A percentile compares a stretch with the other conserved stretches of the same genome.
phyloP scores from a whole-genome alignment of 1,284 basidiomycete genomes.

The Tremellales sp. region DNA sequence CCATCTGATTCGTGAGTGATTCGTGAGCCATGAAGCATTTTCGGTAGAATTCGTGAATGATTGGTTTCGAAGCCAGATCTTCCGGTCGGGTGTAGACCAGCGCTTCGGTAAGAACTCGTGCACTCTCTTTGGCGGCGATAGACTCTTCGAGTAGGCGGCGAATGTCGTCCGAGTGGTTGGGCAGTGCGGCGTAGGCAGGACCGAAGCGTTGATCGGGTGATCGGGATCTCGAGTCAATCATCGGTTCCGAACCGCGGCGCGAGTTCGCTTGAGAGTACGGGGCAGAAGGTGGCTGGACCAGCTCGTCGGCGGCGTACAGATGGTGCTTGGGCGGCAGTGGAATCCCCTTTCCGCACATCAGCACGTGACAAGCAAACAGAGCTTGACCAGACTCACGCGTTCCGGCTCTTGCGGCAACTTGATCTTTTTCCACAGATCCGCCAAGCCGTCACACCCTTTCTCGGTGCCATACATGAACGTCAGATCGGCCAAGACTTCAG shows the following conservation, averaged over 20 bases:
- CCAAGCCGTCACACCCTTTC: slow-evolving; percentile 40
- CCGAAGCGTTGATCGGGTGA: slow-evolving; percentile 13
- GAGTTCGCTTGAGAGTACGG: slow-evolving; percentile 6
- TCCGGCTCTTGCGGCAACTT: slow-evolving; percentile 43
- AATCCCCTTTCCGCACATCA: slow-evolving; percentile 24
- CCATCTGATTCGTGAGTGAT: slow-evolving; percentile 47
- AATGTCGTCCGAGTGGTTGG: slow-evolving; percentile 39
- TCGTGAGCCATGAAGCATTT: slow-evolving; percentile 46
- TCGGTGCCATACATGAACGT: slow-evolving; percentile 37
- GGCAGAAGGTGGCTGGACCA: slow-evolving; percentile 12
- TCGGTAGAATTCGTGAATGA: slow-evolving; percentile 47
- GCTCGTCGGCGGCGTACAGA: slow-evolving; percentile 7
- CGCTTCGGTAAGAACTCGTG: slow-evolving; percentile 37
- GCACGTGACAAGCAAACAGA: too few relatives aligned
- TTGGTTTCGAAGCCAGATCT: slow-evolving; percentile 29
- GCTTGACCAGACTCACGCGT: too few relatives aligned
- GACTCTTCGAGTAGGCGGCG: slow-evolving; percentile 36
- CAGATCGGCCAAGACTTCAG: slow-evolving; percentile 38
- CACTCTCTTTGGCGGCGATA: slow-evolving; percentile 35
- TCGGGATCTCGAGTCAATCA: slow-evolving; percentile 7
- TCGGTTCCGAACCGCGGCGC: slow-evolving; percentile 12
- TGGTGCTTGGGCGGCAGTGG: slow-evolving; percentile 37
- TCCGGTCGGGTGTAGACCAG: slow-evolving; percentile 35
- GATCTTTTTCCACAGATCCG: slow-evolving; percentile 43
- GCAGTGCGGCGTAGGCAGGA: slow-evolving; percentile 28